Base-by-base conservation (phyloP, 2,329 filamentous ascomycete species). In the Ascochyta rabiei region DNA sequence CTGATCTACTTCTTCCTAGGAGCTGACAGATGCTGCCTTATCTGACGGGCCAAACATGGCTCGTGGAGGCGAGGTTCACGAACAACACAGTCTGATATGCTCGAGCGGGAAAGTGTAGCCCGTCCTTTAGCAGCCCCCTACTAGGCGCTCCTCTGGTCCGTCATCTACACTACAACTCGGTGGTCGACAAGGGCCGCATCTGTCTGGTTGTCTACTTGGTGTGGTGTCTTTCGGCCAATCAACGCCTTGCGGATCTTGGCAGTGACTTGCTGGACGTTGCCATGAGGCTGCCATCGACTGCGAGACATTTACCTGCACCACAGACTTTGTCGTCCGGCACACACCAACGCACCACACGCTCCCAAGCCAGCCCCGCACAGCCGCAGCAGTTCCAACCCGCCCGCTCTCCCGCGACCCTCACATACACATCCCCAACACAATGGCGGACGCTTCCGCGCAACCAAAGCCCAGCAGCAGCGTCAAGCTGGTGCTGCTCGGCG, bases 401-500 rank as follows among this genome's bases (percentile, higher is more conserved):
- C 33, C 40, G 18, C 30, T 4, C 18, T 21, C 15, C 40, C 35
- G 51, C 40, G 35, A 45, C 46, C 8, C 47, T 16, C 15, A 43
- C 41, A 15, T 31, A 15, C 52, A 46, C 4, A 41, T 16, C 16
- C 60, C 30, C 40, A 31, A 40, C 34, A 64, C 59, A 50, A 93
- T 93, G 90, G 86, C 89, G 73, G 89, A 93, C 75, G 82, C 84
- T 74, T 78, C 81, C 66, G 76, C 79, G 66, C 82, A 87, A 68
- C 89, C 91, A 58, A 99, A 98, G 82, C 95, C 95, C 60, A 98
- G 93, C 84, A 98, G 93, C 87, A 99, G 95, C 81, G 95, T 99
- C 77, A 99, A 99, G 88, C 89, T 99, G 67, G 95, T 99, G 63
- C 86, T 99, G 74, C 88, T 99, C 54, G 95, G 95, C 66, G 95